These are phyloP conservation scores for Cercospora berteroae DNA, from an alignment of 2,329 filamentous ascomycete species.

Conservation along the genomic window DNA sequence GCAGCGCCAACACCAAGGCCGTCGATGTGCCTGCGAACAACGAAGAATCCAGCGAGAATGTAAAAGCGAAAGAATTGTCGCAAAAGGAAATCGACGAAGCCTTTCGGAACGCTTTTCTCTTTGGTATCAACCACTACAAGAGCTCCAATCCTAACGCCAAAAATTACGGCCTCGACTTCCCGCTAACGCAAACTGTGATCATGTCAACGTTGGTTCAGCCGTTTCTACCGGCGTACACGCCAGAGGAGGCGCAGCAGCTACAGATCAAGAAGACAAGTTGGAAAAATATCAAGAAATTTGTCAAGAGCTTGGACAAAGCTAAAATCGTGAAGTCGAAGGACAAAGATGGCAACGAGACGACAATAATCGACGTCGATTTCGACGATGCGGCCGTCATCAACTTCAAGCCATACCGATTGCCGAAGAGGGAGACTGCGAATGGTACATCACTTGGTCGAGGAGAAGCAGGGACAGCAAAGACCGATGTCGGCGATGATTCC, in stretches of 20 bases:
- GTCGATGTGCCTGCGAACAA: conserved; percentile 12
- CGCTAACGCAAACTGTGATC: conserved; percentile 62
- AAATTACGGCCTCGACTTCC: conserved; percentile 59
- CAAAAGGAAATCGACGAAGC: conserved; percentile 66
- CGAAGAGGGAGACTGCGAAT: conserved; percentile 53
- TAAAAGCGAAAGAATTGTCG: conserved; percentile 44
- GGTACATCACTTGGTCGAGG: conserved; percentile 39
- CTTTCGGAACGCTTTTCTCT: conserved; percentile 64
- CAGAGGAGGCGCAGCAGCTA: conserved; percentile 56
- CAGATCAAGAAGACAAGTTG: conserved; percentile 69
- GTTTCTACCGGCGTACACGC: conserved; percentile 59
- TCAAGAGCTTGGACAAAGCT: conserved; percentile 65
- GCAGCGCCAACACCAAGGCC: conserved; percentile 22
- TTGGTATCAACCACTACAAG: conserved; percentile 60
- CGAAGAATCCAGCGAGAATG: conserved; percentile 19
- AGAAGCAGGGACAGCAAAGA: conserved; percentile 39
- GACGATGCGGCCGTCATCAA: conserved; percentile 52
- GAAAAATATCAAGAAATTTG: conserved; percentile 69
- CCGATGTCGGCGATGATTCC: conserved; percentile 41
- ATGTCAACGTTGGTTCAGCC: conserved; percentile 65
- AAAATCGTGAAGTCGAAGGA: conserved; percentile 64
- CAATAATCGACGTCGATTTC: conserved; percentile 65
- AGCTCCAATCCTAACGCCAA: conserved; percentile 52
- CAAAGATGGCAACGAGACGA: conserved; percentile 61
- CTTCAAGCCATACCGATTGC: conserved; percentile 63